Conservation (phyloP, 108 stramenopile species). For the Conticribra weissflogii region DNA sequence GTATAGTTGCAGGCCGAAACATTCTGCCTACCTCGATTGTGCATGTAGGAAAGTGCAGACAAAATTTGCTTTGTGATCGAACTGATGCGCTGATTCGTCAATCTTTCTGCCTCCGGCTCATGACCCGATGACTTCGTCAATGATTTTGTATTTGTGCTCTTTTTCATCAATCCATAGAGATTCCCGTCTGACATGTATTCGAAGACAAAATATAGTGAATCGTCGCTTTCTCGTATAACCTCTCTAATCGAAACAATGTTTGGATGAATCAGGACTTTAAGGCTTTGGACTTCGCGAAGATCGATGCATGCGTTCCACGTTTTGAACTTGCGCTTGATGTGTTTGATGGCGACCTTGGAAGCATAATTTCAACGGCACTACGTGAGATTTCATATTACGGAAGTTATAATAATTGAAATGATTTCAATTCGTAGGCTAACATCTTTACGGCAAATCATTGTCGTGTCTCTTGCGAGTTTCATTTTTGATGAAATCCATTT, state of each 20-base stretch:
- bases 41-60: slow-evolving; percentile 89
- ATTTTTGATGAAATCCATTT: slow-evolving; percentile 10
- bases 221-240: slow-evolving; percentile 89
- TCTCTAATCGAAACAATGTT: slow-evolving; percentile 89
- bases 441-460: too few relatives aligned
- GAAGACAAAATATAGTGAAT: slow-evolving; percentile 91
- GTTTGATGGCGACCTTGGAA: slow-evolving; percentile 70
- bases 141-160: slow-evolving; percentile 15
- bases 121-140: slow-evolving; percentile 12
- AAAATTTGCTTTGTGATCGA: slow-evolving; percentile 90
- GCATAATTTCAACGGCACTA: not conserved
- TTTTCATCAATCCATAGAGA: slow-evolving; percentile 86
- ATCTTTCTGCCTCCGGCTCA: slow-evolving; percentile 3
- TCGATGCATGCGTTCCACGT: slow-evolving; percentile 90
- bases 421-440: too few relatives aligned
- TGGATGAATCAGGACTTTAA: slow-evolving; percentile 60
- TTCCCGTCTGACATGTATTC: slow-evolving; percentile 95
- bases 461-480: too few relatives aligned
- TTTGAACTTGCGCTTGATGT: slow-evolving; percentile 61
- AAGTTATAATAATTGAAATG: too few relatives aligned
- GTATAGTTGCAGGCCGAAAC: too few relatives aligned
- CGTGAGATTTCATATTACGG: too few relatives aligned
- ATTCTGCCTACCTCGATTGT: slow-evolving; percentile 17
- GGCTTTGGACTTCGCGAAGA: slow-evolving; percentile 86
- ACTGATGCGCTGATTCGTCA: slow-evolving; percentile 48